Evolutionary conservation across 163 green algal species (phyloP).

Genomic region (Picocystis sp.): DNA sequence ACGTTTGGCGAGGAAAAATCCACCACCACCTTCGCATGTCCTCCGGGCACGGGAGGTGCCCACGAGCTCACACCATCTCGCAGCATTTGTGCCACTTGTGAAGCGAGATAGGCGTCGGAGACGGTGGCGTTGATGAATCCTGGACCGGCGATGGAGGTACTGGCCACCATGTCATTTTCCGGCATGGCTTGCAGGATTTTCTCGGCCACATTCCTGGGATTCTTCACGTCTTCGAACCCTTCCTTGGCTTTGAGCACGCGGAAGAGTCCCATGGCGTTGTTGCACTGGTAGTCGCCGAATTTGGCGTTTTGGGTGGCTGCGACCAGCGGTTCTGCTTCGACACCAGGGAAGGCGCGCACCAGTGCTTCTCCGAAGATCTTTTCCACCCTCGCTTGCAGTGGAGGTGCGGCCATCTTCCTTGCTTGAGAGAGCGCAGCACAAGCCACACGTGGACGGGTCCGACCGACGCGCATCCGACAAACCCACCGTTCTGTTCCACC

Average conservation of each 20-base stretch:
- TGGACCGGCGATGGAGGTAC: slow-evolving; percentile 52
- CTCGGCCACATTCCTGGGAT: slow-evolving; percentile 61
- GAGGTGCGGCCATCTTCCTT: no score
- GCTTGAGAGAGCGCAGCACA: no score
- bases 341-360: not conserved
- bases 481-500: no score
- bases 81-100: not conserved
- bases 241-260: slow-evolving; percentile 66
- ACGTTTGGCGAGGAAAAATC: slow-evolving; percentile 97
- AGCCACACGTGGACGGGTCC: no score
- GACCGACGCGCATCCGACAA: no score
- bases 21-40: slow-evolving; percentile 45
- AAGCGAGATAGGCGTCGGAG: slow-evolving; percentile 29
- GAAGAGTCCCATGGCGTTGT: slow-evolving; percentile 94
- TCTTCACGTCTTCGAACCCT: slow-evolving; percentile 24
- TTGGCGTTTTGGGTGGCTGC: slow-evolving; percentile 22
- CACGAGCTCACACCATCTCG: not conserved
- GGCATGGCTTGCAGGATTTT: slow-evolving; percentile 49
- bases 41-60: not conserved
- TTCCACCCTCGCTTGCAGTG: not conserved
- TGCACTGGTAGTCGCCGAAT: slow-evolving; percentile 92
- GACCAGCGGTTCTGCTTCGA: slow-evolving; percentile 1
- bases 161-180: slow-evolving; percentile 13
- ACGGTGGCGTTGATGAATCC: slow-evolving; percentile 89
- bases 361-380: not conserved